A percentile compares a stretch with the other conserved stretches of the same genome.
Evolutionary conservation across 2,329 filamentous ascomycete genomes (phyloP).

Genomic region (Hypoxylon sp.): DNA sequence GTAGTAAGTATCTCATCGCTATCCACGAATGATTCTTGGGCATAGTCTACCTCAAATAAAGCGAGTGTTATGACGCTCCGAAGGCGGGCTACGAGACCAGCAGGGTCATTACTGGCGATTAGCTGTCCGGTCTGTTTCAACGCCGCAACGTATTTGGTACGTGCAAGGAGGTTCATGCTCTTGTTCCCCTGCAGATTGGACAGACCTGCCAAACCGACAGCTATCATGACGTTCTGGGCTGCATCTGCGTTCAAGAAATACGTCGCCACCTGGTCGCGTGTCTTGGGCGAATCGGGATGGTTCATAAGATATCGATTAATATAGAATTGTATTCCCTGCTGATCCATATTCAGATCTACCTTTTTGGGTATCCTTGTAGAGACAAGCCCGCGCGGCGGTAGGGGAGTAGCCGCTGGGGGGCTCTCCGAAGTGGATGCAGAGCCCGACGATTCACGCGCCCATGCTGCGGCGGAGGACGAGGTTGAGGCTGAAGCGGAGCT

Average conservation of each 20-base stretch:
- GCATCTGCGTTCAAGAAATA: slow-evolving; percentile 58
- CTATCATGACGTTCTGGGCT: slow-evolving; percentile 66
- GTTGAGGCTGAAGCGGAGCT: slow-evolving; percentile 48
- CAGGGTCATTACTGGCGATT: slow-evolving; percentile 56
- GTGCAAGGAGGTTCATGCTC: slow-evolving; percentile 63
- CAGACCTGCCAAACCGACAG: slow-evolving; percentile 71
- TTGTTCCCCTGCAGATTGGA: slow-evolving; percentile 67
- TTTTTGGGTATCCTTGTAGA: slow-evolving; percentile 51
- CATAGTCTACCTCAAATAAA: slow-evolving; percentile 69
- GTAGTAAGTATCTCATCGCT: slow-evolving; percentile 36
- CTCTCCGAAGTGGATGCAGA: slow-evolving; percentile 20
- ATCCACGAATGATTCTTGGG: neutral
- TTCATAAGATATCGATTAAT: slow-evolving; percentile 66
- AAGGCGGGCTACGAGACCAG: slow-evolving; percentile 61
- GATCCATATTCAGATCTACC: slow-evolving; percentile 61
- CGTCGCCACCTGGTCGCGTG: slow-evolving; percentile 56
- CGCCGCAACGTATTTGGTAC: slow-evolving; percentile 68
- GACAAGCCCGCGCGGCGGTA: slow-evolving; percentile 35
- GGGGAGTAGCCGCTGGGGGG: slow-evolving; percentile 24
- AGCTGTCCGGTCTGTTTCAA: slow-evolving; percentile 64
- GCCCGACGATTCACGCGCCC: slow-evolving; percentile 27
- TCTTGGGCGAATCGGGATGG: slow-evolving; percentile 65
- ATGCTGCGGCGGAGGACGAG: slow-evolving; percentile 36
- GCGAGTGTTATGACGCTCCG: slow-evolving; percentile 70
- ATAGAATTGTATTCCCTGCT: slow-evolving; percentile 67